Conservation (phyloP, 2,329 filamentous ascomycete species). For the Alternaria alternata region DNA sequence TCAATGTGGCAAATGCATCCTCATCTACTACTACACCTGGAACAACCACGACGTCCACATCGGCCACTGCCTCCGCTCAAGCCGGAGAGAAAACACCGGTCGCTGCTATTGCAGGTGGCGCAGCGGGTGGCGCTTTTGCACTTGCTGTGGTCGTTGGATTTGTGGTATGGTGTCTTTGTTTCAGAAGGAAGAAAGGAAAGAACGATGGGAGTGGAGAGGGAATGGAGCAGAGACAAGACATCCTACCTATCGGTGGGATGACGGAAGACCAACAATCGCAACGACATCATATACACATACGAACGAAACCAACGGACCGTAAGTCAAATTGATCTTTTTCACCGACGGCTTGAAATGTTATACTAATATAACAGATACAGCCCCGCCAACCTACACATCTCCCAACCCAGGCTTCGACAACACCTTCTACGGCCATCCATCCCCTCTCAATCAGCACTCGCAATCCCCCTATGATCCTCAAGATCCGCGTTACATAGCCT, state of each 20-base stretch:
- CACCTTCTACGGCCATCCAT: constrained; percentile 4
- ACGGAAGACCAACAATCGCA: background rate
- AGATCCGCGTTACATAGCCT: background rate
- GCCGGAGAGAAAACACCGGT: constrained; percentile 13
- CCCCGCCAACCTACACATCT: constrained; percentile 17
- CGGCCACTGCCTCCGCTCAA: background rate
- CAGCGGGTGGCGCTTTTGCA: constrained; percentile 29
- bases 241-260: background rate
- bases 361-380: background rate
- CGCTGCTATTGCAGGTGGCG: constrained; percentile 37
- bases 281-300: background rate
- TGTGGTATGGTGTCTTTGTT: constrained; percentile 28
- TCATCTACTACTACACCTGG: background rate
- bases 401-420: constrained; percentile 7
- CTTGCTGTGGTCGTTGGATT: constrained; percentile 24
- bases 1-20: background rate
- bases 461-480: background rate
- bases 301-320: background rate
- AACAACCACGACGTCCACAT: constrained; percentile 4
- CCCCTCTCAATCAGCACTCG: background rate
- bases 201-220: background rate
- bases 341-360: background rate
- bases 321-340: background rate
- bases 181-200: constrained; percentile 16
- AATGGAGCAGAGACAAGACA: background rate